Evolutionary conservation across 2,329 filamentous ascomycete genomes (phyloP).

Genomic region (Fulvia fulva): DNA sequence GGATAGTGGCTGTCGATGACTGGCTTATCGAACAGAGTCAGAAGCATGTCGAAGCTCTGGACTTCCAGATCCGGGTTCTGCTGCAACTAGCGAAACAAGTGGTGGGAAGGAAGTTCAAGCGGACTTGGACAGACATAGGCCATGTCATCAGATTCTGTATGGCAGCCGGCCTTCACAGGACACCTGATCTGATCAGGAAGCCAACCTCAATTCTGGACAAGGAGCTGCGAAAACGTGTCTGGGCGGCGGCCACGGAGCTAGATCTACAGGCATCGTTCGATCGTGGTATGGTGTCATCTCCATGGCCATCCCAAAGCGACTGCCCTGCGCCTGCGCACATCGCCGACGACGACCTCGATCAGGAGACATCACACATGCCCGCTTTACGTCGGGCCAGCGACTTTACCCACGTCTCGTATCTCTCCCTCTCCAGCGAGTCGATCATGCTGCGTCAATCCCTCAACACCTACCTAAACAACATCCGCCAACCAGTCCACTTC

Average conservation of each 20-base stretch:
- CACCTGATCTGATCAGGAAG: slow-evolving; percentile 39
- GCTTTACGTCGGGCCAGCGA: slow-evolving; percentile 18
- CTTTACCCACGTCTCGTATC: slow-evolving; percentile 29
- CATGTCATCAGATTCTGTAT: slow-evolving; percentile 52
- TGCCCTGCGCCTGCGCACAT: slow-evolving; percentile 48
- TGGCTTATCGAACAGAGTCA: slow-evolving; percentile 46
- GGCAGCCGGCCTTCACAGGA: slow-evolving; percentile 51
- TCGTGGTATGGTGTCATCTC: slow-evolving; percentile 48
- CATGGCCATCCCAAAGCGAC: slow-evolving; percentile 46
- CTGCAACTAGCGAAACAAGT: slow-evolving; percentile 48
- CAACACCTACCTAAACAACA: slow-evolving; percentile 32
- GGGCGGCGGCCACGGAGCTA: slow-evolving; percentile 55
- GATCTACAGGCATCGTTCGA: slow-evolving; percentile 55
- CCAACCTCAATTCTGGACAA: slow-evolving; percentile 44
- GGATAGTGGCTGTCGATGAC: slow-evolving; percentile 39
- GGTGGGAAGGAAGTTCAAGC: slow-evolving; percentile 52
- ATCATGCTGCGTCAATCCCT: slow-evolving; percentile 25
- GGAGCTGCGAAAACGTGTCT: slow-evolving; percentile 54
- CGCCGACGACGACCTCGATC: slow-evolving; percentile 46
- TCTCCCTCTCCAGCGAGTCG: slow-evolving; percentile 23
- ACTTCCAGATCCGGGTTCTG: slow-evolving; percentile 51
- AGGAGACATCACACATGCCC: slow-evolving; percentile 22
- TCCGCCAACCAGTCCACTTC: slow-evolving; percentile 27
- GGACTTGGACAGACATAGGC: slow-evolving; percentile 50
- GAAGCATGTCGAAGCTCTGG: slow-evolving; percentile 49